phyloP scores from a whole-genome alignment of 192 early-diverging fungal genomes.

The Oehlia diaphana region DNA sequence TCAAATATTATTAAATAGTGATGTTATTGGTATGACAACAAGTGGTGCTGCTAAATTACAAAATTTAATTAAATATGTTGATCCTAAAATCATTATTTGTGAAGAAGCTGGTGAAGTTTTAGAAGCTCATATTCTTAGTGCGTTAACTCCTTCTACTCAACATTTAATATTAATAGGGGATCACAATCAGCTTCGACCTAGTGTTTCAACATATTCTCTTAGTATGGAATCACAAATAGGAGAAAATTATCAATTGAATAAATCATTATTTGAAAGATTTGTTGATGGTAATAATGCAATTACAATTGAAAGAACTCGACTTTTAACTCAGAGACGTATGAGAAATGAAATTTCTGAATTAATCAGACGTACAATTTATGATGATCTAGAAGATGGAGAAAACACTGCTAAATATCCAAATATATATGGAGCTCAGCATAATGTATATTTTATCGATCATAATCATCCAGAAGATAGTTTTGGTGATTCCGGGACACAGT shows the following conservation, averaged over 20 bases:
- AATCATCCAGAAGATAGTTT: constrained; percentile 41
- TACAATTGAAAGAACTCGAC: too few relatives aligned
- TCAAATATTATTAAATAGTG: constrained; percentile 31
- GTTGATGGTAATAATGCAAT: not conserved
- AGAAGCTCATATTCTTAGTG: constrained; percentile 48
- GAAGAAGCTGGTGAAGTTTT: constrained; percentile 61
- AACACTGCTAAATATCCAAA: constrained; percentile 33
- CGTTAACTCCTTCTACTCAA: constrained; percentile 41
- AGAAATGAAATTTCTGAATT: too few relatives aligned
- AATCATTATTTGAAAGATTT: not conserved
- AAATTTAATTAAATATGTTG: constrained; percentile 40
- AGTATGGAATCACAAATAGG: constrained; percentile 41
- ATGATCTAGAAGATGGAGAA: constrained; percentile 31
- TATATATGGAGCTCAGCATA: constrained; percentile 42
- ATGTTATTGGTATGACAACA: constrained; percentile 61
- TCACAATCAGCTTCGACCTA: not conserved
- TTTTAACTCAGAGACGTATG: too few relatives aligned
- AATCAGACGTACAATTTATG: too few relatives aligned
- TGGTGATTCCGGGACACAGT: constrained; percentile 41
- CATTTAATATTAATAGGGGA: constrained; percentile 61
- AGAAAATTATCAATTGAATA: constrained; percentile 2
- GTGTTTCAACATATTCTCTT: not conserved
- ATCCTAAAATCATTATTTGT: not conserved
- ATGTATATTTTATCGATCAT: constrained; percentile 33
- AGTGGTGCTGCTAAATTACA: constrained; percentile 56